phyloP scores from a whole-genome alignment of 768 basidiomycete genomes.

The Agaricus blazei region DNA sequence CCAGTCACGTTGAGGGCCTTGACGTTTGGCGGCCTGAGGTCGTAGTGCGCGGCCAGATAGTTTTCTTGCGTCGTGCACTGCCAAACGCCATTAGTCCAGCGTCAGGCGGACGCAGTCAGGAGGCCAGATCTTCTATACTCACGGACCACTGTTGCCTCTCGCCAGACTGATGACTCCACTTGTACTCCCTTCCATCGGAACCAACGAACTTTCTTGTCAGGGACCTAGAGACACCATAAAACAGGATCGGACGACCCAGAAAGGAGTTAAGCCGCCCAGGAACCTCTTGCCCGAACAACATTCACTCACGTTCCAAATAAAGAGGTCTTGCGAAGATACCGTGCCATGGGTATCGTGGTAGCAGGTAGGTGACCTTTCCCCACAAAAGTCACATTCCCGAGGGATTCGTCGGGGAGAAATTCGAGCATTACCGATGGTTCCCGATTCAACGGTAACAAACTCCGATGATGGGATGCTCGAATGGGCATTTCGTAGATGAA shows the following conservation, averaged over 20 bases:
- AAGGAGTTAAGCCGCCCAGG: not conserved
- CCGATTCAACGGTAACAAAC: constrained; percentile 45
- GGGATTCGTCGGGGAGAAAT: constrained; percentile 49
- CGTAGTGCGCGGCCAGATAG: constrained; percentile 59
- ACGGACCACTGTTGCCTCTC: constrained; percentile 75
- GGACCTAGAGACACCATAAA: constrained; percentile 36
- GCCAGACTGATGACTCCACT: constrained; percentile 53
- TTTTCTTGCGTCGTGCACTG: constrained; percentile 50
- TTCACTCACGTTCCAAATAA: constrained; percentile 60
- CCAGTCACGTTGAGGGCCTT: constrained; percentile 59
- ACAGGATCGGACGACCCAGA: constrained; percentile 3
- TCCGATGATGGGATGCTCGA: constrained; percentile 56
- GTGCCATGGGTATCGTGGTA: constrained; percentile 51
- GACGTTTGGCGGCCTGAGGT: constrained; percentile 49
- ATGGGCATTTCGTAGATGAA: constrained; percentile 65
- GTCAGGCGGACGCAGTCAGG: not conserved
- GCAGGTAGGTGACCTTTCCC: constrained; percentile 27
- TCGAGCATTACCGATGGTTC: constrained; percentile 55
- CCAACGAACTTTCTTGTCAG: constrained; percentile 63
- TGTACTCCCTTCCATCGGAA: constrained; percentile 67
- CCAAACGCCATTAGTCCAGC: not conserved
- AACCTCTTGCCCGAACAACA: not conserved
- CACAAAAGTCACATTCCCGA: constrained; percentile 56
- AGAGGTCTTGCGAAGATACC: constrained; percentile 58
- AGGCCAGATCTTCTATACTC: constrained; percentile 23